phyloP scores from a whole-genome alignment of 2,329 filamentous ascomycete genomes.

The Stagonosporopsis vannaccii region DNA sequence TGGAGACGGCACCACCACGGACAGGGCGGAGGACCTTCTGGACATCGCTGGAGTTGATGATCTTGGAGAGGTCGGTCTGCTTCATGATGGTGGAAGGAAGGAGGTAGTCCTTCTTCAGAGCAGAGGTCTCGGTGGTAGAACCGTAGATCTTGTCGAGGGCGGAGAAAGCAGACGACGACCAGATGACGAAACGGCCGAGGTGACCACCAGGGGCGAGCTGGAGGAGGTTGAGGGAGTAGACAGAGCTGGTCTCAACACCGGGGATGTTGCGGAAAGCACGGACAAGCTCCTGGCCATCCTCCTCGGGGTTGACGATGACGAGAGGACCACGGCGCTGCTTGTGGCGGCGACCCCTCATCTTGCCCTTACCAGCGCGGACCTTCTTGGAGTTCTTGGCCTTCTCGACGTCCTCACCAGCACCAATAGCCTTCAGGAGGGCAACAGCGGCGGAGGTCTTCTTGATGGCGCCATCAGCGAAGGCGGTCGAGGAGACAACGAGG shows the following conservation, averaged over 20 bases:
- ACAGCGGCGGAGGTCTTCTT: conserved; percentile 90
- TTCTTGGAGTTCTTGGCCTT: conserved; percentile 98
- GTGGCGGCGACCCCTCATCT: conserved; percentile 95
- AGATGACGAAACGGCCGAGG: conserved; percentile 98
- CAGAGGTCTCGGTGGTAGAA: conserved; percentile 84
- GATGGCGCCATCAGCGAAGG: conserved; percentile 80
- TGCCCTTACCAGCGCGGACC: conserved; percentile 98
- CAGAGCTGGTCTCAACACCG: conserved; percentile 94
- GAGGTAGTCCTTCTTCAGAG: conserved; percentile 99
- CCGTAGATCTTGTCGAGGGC: conserved; percentile 98
- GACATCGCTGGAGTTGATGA: conserved; percentile 99
- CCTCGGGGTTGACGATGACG: conserved; percentile 94
- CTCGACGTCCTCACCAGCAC: conserved; percentile 87
- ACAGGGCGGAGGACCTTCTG: conserved; percentile 93
- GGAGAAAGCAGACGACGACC: conserved; percentile 96
- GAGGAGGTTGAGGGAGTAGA: conserved; percentile 95
- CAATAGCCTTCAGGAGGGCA: conserved; percentile 86
- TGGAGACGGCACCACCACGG: conserved; percentile 88
- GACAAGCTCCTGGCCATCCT: conserved; percentile 93
- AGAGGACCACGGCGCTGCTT: conserved; percentile 97
- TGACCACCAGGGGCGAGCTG: conserved; percentile 99
- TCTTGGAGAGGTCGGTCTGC: conserved; percentile 93
- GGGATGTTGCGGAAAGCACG: conserved; percentile 98
- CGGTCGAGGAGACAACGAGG: conserved; percentile 90
- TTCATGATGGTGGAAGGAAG: conserved; percentile 90